Evolutionary conservation across 768 basidiomycete species (phyloP).

Genomic region (Collybia mongolica): DNA sequence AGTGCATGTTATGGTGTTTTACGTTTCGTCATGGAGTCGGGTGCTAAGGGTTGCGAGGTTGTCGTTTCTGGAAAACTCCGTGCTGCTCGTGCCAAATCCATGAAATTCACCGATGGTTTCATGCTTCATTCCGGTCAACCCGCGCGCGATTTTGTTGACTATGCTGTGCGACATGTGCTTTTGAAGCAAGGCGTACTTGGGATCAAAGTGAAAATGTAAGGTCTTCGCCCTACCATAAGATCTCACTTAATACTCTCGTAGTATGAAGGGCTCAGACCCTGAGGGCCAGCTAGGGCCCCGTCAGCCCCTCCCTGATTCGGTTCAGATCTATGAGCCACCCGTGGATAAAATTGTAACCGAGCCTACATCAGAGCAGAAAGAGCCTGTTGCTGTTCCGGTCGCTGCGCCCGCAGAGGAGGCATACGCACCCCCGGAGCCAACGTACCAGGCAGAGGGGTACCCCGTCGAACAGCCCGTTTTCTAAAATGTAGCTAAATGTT

Average conservation of each 20-base stretch:
- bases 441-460: slow-evolving; percentile 39
- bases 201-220: slow-evolving; percentile 99
- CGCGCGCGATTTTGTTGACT: slow-evolving; percentile 92
- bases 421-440: slow-evolving; percentile 41
- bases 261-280: slow-evolving; percentile 97
- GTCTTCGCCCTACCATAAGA: neutral
- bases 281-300: slow-evolving; percentile 86
- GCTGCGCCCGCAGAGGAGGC: slow-evolving; percentile 54
- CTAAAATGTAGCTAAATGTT: slow-evolving; percentile 21
- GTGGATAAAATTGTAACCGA: slow-evolving; percentile 88
- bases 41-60: slow-evolving; percentile 99
- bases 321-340: slow-evolving; percentile 86
- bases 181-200: slow-evolving; percentile 98
- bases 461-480: slow-evolving; percentile 58
- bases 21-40: slow-evolving; percentile 99
- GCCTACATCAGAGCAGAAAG: slow-evolving; percentile 88
- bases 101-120: slow-evolving; percentile 99
- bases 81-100: slow-evolving; percentile 98
- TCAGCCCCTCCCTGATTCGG: slow-evolving; percentile 94
- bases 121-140: slow-evolving; percentile 99
- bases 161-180: slow-evolving; percentile 96
- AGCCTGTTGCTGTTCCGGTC: slow-evolving; percentile 55
- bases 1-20: slow-evolving; percentile 99
- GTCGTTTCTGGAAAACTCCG: slow-evolving; percentile 99
- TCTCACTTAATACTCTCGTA: slow-evolving; percentile 25